These are phyloP conservation scores for Trichoderma sp. DNA, from an alignment of 2,329 filamentous ascomycete species.

Conservation along the genomic window DNA sequence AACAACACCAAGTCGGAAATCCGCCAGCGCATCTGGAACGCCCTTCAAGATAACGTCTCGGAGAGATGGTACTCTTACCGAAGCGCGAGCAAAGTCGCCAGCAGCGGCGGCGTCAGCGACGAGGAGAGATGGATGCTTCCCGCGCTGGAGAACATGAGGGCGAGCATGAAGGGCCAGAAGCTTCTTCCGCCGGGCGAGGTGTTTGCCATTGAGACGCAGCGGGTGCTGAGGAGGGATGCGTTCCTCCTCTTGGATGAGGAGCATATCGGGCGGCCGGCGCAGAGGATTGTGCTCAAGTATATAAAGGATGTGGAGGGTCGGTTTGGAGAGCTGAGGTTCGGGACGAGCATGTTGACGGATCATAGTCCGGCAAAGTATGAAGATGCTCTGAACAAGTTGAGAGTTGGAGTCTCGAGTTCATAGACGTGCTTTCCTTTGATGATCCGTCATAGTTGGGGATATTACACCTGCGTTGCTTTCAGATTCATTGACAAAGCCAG, in stretches of 20 bases:
- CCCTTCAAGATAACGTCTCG: conserved; percentile 58
- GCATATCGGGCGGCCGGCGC: conserved; percentile 62
- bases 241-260: conserved; percentile 48
- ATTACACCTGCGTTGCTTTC: too few species aligned
- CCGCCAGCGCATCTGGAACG: conserved; percentile 62
- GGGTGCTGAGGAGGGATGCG: conserved; percentile 64
- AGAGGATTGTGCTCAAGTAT: conserved; percentile 66
- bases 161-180: conserved; percentile 66
- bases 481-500: too few species aligned
- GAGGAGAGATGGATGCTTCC: conserved; percentile 64
- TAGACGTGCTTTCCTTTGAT: not conserved
- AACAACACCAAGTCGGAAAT: conserved; percentile 65
- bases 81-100: conserved; percentile 34
- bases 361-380: conserved; percentile 75
- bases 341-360: conserved; percentile 70
- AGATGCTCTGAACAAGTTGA: conserved; percentile 60
- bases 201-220: conserved; percentile 66
- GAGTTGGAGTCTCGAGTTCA: conserved; percentile 40
- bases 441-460: not conserved
- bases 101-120: conserved; percentile 44
- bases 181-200: conserved; percentile 74
- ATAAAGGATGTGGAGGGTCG: conserved; percentile 66
- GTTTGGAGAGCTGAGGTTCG: conserved; percentile 69
- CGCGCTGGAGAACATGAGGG: conserved; percentile 62
- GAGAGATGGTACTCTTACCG: conserved; percentile 53